Evolutionary conservation across 225 moss, liverwort and hornwort genomes (phyloP).

Genomic region (Bryum argenteum): DNA sequence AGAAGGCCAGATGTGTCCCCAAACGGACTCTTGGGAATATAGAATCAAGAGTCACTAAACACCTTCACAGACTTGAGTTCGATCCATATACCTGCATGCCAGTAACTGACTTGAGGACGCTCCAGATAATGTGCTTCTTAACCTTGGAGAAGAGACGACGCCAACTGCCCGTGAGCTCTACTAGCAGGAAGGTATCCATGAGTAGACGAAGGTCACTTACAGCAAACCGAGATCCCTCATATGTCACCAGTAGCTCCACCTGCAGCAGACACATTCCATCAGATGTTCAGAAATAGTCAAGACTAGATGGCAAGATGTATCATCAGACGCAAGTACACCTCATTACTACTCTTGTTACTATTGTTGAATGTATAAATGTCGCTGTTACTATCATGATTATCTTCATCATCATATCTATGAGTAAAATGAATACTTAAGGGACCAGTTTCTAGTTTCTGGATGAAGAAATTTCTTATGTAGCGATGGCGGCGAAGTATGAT

Average conservation of each 20-base stretch:
- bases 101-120: slow-evolving; percentile 93
- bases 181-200: slow-evolving; percentile 85
- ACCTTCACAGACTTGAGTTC: neutral
- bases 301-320: neutral
- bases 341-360: no score
- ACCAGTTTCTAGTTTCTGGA: neutral
- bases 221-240: slow-evolving; percentile 89
- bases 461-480: neutral
- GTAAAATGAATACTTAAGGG: neutral
- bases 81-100: slow-evolving; percentile 75
- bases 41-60: slow-evolving; percentile 12
- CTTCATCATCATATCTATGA: neutral
- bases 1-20: slow-evolving; percentile 10
- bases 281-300: slow-evolving; percentile 1
- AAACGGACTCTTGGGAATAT: slow-evolving; percentile 14
- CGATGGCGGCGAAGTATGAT: slow-evolving; percentile 16
- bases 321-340: slow-evolving; percentile 10
- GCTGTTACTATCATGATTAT: no score
- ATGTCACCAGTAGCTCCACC: slow-evolving; percentile 91
- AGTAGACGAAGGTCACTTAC: slow-evolving; percentile 87
- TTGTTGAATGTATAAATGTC: no score
- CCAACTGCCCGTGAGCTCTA: slow-evolving; percentile 90
- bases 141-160: slow-evolving; percentile 90
- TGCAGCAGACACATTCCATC: slow-evolving; percentile 35
- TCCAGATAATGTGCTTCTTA: slow-evolving; percentile 98